Evolutionary conservation across 139 green algal genomes (phyloP), one percentile per base, ranked within the genome.

Genomic region (Micractinium sp.): DNA sequence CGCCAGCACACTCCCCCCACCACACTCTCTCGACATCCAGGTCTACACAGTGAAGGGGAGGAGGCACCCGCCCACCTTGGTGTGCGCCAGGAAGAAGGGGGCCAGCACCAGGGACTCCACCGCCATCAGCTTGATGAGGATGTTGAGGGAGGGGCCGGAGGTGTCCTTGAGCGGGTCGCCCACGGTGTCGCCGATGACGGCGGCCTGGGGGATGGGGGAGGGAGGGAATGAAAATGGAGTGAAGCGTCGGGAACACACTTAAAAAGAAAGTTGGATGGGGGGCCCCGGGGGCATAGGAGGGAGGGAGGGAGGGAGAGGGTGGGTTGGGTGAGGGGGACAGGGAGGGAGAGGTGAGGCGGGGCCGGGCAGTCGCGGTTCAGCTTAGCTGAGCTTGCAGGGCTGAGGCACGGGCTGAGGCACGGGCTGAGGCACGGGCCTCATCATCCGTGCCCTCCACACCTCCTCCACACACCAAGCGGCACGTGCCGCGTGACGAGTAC

Each of bases 71-170:
- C 63, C 47, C 47, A 71, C 63, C 74, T 80, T 89, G 79, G 92
- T 95, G 92, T 94, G 92, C 12, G 93, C 91, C 86, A 93, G 83
- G 93, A 98, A 97, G 92, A 97, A 97, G 85, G 95, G 94, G 71
- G 93, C 94, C 91, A 98, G 96, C 60, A 99, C 86, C 77, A 99
- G 93, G 1, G 93, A 97, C 94, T 99, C 97, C 3, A 99, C 97
- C 0, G 97, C 98, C 97, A 99, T 99, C 36, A 99, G 96, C 96
- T 99, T 99, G 92, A 99, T 97, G 56, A 99, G 94, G 90, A 99
- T 99, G 95, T 99, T 99, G 66, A 99, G 94, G 53, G 96, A 97
- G 36, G 97, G 97, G 79, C 96, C 95, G 27, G 67, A 85, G 77
- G 95, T 97, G 79, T 96, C 81, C 89, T 99, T 99, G 23, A 99